Evolutionary conservation across 2,329 filamentous ascomycete species (phyloP).

Genomic region (Macroventuria anomochaeta): DNA sequence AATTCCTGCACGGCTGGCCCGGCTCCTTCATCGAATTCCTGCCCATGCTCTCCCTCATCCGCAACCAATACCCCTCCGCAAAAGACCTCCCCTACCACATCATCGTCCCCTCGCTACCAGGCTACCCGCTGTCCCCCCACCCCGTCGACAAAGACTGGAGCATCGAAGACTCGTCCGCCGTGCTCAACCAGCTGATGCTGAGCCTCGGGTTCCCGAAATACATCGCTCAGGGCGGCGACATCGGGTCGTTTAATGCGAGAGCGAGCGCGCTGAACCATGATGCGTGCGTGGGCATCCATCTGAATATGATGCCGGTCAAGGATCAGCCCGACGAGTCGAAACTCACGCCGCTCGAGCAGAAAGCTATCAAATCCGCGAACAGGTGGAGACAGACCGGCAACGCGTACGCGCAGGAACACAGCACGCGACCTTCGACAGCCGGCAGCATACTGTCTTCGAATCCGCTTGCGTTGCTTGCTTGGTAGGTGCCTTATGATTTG

Average conservation of each 20-base stretch:
- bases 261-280: conserved; percentile 51
- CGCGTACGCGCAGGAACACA: conserved; percentile 62
- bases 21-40: conserved; percentile 64
- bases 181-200: conserved; percentile 63
- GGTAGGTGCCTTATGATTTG: too few species aligned
- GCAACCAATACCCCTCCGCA: conserved; percentile 54
- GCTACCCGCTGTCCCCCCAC: conserved; percentile 59
- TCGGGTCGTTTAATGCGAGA: conserved; percentile 56
- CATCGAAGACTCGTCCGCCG: conserved; percentile 48
- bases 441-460: conserved; percentile 61
- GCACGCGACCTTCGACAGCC: conserved; percentile 63
- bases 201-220: conserved; percentile 63
- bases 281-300: conserved; percentile 55
- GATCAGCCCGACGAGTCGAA: conserved; percentile 24
- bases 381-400: conserved; percentile 52
- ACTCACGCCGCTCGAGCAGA: conserved; percentile 28
- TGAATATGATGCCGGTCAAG: conserved; percentile 32
- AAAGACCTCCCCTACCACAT: conserved; percentile 63
- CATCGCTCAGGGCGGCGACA: conserved; percentile 64
- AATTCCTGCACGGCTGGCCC: conserved; percentile 66
- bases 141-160: conserved; percentile 56
- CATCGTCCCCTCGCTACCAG: conserved; percentile 63
- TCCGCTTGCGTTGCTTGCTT: conserved; percentile 65
- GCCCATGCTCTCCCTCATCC: conserved; percentile 56
- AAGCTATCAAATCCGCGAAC: conserved; percentile 14